Base-by-base conservation (phyloP, 805 yeast species). In the Komagataella mondaviorum region DNA sequence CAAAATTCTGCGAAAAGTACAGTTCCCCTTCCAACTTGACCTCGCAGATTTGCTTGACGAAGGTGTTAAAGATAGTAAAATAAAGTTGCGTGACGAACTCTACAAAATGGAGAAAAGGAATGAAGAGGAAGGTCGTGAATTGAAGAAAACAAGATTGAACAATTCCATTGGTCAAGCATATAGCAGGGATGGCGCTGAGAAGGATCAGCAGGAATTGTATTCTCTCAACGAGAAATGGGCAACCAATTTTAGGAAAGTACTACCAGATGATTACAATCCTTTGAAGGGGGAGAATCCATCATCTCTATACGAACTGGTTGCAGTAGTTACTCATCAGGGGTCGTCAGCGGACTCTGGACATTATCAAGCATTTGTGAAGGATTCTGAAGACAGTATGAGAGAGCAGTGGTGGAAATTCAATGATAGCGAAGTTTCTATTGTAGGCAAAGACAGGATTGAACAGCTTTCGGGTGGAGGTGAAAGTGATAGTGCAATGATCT, bases 311-410 rank as follows among this genome's bases (percentile, higher is more conserved):
- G 89, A 88, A 56, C 76, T 93, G 56, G 71, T 73, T 44, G 88
- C 95, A 1, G 78, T 93, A 22, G 80, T 93, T 54, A 88, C 98
- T 1, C 99, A 93, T 69, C 85, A 84, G 62, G 99, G 99, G 49
- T 82, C 96, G 6, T 81, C 90, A 47, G 96, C 98, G 0, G 98
- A 93, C 65, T 85, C 96, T 24, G 99, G 99, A 16, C 99, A 93
- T 68, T 93, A 93, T 67, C 97, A 90, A 69, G 82, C 91, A 24
- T 93, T 87, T 69, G 83, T 85, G 14, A 82, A 78, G 59, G 93
- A 90, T 65, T 78, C 73, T 39, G 68, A 67, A 17, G 88, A 83
- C 60, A 61, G 72, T 50, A 75, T 70, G 20, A 90, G 86, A 36
- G 82, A 85, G 49, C 76, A 73, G 55, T 93, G 99, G 99, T 91